These are phyloP conservation scores for Silene noctiflora DNA, from an alignment of 179 eudicot genomes.

Conservation along the genomic window DNA sequence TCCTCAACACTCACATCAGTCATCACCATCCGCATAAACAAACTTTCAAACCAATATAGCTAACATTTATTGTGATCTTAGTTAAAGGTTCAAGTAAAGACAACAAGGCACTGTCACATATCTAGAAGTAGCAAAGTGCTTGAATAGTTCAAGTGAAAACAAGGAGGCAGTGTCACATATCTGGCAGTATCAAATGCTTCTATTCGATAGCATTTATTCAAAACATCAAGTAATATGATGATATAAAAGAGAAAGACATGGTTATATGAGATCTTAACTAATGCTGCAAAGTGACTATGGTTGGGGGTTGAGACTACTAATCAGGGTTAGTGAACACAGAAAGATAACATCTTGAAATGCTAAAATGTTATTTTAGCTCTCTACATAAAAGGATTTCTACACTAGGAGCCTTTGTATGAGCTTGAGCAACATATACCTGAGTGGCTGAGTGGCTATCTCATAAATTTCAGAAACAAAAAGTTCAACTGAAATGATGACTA, in stretches of 20 bases:
- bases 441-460: background rate
- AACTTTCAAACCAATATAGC: background rate
- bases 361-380: background rate
- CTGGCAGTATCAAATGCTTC: no score
- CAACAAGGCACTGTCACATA: constrained; percentile 3
- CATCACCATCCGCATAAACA: background rate
- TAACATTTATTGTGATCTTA: background rate
- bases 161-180: no score
- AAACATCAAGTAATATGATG: background rate
- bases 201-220: background rate
- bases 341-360: background rate
- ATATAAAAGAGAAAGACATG: background rate
- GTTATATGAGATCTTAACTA: background rate
- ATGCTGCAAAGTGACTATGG: background rate
- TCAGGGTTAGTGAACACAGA: background rate
- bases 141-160: background rate
- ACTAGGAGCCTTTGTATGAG: background rate
- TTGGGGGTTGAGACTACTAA: background rate
- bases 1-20: background rate
- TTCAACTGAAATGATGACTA: background rate
- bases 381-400: background rate
- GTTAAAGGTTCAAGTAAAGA: background rate
- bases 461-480: background rate
- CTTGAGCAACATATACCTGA: constrained; percentile 4
- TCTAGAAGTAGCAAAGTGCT: constrained; percentile 4